These are phyloP conservation scores for Tilletiaria anomala DNA, from an alignment of 1,284 basidiomycete genomes.

Conservation along the genomic window DNA sequence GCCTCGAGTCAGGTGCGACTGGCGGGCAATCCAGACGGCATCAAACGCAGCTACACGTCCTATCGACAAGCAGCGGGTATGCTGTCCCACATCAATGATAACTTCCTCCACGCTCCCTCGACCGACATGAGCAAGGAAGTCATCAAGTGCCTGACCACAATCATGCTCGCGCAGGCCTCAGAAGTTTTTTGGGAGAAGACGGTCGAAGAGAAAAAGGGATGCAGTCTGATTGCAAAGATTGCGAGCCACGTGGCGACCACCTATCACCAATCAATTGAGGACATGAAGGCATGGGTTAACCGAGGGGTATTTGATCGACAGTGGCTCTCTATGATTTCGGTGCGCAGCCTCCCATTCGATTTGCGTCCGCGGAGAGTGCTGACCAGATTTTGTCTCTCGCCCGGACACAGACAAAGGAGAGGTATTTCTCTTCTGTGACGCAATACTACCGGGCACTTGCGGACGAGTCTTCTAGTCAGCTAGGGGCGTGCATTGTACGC, in stretches of 20 bases:
- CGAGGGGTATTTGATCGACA: slow-evolving; percentile 91
- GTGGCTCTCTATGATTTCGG: slow-evolving; percentile 75
- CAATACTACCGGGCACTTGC: slow-evolving; percentile 75
- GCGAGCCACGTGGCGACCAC: slow-evolving; percentile 66
- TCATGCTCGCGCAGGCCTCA: slow-evolving; percentile 82
- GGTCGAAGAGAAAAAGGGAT: slow-evolving; percentile 52
- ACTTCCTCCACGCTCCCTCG: slow-evolving; percentile 96
- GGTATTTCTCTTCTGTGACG: slow-evolving; percentile 69
- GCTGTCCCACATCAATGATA: slow-evolving; percentile 98
- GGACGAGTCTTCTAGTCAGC: slow-evolving; percentile 61
- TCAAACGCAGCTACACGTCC: slow-evolving; percentile 86
- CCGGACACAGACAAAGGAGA: slow-evolving; percentile 60
- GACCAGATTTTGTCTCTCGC: not conserved
- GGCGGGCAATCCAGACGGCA: slow-evolving; percentile 50
- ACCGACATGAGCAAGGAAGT: slow-evolving; percentile 89
- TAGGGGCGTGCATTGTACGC: slow-evolving; percentile 74
- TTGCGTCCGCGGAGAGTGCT: not conserved
- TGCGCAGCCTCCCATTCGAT: slow-evolving; percentile 37
- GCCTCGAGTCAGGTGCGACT: slow-evolving; percentile 56
- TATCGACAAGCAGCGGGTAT: slow-evolving; percentile 86
- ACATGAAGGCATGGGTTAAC: slow-evolving; percentile 86
- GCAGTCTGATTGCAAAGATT: slow-evolving; percentile 64
- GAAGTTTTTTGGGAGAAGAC: slow-evolving; percentile 96
- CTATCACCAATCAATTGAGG: slow-evolving; percentile 66
- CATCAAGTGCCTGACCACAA: slow-evolving; percentile 71